Conservation (phyloP, 2,329 filamentous ascomycete species). For the Xylaria polymorpha region DNA sequence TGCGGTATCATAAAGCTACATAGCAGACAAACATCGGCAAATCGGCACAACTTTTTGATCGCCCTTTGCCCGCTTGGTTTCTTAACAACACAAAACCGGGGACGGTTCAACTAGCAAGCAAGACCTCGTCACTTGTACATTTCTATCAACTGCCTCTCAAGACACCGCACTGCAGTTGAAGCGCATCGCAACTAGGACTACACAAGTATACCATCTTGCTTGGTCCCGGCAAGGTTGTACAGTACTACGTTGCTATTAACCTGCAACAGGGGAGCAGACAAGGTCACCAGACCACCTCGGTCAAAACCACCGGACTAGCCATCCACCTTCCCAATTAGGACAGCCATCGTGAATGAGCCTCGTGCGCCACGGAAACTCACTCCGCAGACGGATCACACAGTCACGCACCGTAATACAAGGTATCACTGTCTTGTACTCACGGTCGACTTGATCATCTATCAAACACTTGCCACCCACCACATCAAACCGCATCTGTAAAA, state of each 20-base stretch:
- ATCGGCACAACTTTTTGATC: conserved; percentile 38
- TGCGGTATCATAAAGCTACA: conserved; percentile 9
- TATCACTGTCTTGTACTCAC: conserved; percentile 15
- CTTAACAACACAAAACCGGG: background rate
- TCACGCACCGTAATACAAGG: conserved; percentile 28
- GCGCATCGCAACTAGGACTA: conserved; percentile 25
- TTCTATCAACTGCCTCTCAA: background rate
- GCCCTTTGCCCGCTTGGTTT: conserved; percentile 2
- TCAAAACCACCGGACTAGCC: conserved; percentile 32
- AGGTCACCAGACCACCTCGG: conserved; percentile 47
- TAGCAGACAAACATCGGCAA: conserved; percentile 1
- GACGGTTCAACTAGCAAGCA: conserved; percentile 16
- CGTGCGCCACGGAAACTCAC: conserved; percentile 36
- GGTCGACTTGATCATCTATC: conserved; percentile 28
- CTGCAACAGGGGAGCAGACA: conserved; percentile 39
- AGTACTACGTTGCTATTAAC: conserved; percentile 45
- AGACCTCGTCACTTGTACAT: conserved; percentile 5
- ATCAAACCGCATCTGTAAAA: conserved; percentile 19
- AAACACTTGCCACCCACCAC: conserved; percentile 40
- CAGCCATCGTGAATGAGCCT: conserved; percentile 43
- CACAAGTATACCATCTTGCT: conserved; percentile 27
- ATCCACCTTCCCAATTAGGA: conserved; percentile 51
- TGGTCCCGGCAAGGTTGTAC: conserved; percentile 32
- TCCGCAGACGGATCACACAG: conserved; percentile 13
- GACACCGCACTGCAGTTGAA: conserved; percentile 26